Conservation (phyloP, 208 protist species). For the Crithidia expoeki region DNA sequence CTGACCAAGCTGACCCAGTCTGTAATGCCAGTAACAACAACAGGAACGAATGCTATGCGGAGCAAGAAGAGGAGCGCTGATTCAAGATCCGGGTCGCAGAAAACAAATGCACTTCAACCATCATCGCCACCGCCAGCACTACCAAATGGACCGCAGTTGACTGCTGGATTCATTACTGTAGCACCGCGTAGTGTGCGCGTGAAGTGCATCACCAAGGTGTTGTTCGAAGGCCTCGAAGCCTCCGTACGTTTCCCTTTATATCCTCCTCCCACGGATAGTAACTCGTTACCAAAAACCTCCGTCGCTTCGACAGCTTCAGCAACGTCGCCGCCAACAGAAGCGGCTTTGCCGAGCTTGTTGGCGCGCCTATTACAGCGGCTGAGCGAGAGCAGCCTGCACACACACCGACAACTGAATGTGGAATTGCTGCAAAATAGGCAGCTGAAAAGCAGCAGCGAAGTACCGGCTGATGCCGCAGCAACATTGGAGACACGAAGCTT, state of each 20-base stretch:
- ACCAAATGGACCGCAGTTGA: neutral
- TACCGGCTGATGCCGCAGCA: neutral
- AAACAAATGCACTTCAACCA: too few relatives aligned
- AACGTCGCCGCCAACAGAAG: neutral
- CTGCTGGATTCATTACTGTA: too few relatives aligned
- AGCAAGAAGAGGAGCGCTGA: neutral
- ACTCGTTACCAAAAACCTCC: too few relatives aligned
- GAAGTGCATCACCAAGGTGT: conserved; percentile 27
- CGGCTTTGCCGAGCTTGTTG: conserved; percentile 12
- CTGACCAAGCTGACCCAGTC: conserved; percentile 3
- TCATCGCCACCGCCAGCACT: neutral
- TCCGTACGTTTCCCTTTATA: conserved; percentile 33
- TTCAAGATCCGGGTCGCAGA: too few relatives aligned
- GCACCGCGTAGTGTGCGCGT: neutral
- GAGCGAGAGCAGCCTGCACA: conserved; percentile 31
- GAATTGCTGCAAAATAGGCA: neutral
- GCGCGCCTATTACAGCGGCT: conserved; percentile 32
- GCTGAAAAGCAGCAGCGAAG: neutral
- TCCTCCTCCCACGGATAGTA: neutral
- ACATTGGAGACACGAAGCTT: neutral
- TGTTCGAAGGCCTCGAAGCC: conserved; percentile 35
- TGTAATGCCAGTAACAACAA: neutral
- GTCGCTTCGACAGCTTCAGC: too few relatives aligned
- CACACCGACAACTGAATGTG: conserved; percentile 11
- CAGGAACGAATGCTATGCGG: neutral